Evolutionary conservation across 305 asterid genomes (phyloP), one percentile per base, ranked within the genome.

Genomic region (Salvia sclarea): DNA sequence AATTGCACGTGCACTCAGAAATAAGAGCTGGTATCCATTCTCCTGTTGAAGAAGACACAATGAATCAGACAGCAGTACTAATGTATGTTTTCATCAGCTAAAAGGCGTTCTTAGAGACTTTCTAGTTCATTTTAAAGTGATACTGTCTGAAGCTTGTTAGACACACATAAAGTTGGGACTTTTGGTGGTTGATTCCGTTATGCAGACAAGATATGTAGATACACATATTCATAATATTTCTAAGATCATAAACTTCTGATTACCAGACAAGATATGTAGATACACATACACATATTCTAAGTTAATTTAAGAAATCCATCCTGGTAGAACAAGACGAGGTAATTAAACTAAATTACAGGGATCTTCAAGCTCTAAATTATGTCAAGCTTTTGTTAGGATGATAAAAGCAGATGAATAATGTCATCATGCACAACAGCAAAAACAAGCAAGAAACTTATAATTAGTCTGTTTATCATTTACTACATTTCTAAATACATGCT

Each of bases 1-100:
- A 44, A 92, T 92, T 66, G 98, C 96, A 6, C 96, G 96, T 61
- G 96, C 96, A 66, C 98, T 89, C 56, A 92, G 83, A 79, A 92
- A 92, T 72, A 92, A 86, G 54, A 92, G 89, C 78, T 92, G 98
- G 80, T 89, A 92, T 40, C 96, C 96, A 63, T 92, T 89, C 82
- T 88, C 96, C 98, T 89, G 84, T 52, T 70, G 45, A 69, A 61
- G n/a, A 76, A 66, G 71, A 69, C 50, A 35, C 28, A 62, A 14
- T 3, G 61, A 52, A 69, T 52, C 11, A 48, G 56, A 63, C 37
- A 77, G 47, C 28, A 28, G 38, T 37, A 33, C 10, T 6, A 33
- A 33, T 33, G 8, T 33, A 33, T 6, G 31, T 25, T 53, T 31
- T 22, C 59, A 53, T 1, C 13, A 5, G 11, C 43, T 37, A 37